phyloP scores from a whole-genome alignment of 306 rosid species.

The Clitoria ternatea region DNA sequence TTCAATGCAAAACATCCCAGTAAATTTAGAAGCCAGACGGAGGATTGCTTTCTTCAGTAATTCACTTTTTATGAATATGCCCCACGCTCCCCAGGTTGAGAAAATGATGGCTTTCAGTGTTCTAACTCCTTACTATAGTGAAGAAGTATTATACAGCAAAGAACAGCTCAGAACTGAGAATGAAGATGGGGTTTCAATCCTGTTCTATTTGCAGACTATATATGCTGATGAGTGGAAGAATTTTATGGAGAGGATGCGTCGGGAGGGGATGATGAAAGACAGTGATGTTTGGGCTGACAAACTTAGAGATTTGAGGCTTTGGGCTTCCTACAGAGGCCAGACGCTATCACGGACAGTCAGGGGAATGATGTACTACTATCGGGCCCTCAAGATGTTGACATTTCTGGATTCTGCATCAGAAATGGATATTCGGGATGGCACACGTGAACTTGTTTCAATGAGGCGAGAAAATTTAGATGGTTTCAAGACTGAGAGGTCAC shows the following conservation, averaged over 20 bases:
- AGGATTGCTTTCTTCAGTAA: conserved; percentile 93
- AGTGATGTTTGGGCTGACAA: conserved; percentile 74
- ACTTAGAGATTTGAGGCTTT: conserved; percentile 83
- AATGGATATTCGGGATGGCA: conserved; percentile 87
- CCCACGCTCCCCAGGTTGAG: conserved; percentile 98
- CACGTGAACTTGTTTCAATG: conserved; percentile 77
- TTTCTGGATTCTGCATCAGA: conserved; percentile 96
- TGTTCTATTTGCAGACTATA: conserved; percentile 83
- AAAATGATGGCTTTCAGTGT: conserved; percentile 98
- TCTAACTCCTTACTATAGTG: conserved; percentile 85
- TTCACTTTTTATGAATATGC: conserved; percentile 94
- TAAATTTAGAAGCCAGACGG: conserved; percentile 94
- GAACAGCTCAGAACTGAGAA: conserved; percentile 87
- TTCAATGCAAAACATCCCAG: conserved; percentile 82
- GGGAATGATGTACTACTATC: conserved; percentile 96
- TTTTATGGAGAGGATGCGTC: conserved; percentile 85
- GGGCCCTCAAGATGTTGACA: conserved; percentile 91
- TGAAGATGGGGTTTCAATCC: conserved; percentile 87
- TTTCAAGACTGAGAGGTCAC: conserved; percentile 39
- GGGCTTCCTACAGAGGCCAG: conserved; percentile 98
- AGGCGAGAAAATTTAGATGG: conserved; percentile 48
- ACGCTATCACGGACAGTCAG: conserved; percentile 88
- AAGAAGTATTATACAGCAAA: conserved; percentile 70
- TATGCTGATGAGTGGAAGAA: conserved; percentile 93
- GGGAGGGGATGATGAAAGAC: conserved; percentile 75